Conservation (phyloP, 495 filamentous ascomycete genomes). For the Chaetomidium leptoderma region DNA sequence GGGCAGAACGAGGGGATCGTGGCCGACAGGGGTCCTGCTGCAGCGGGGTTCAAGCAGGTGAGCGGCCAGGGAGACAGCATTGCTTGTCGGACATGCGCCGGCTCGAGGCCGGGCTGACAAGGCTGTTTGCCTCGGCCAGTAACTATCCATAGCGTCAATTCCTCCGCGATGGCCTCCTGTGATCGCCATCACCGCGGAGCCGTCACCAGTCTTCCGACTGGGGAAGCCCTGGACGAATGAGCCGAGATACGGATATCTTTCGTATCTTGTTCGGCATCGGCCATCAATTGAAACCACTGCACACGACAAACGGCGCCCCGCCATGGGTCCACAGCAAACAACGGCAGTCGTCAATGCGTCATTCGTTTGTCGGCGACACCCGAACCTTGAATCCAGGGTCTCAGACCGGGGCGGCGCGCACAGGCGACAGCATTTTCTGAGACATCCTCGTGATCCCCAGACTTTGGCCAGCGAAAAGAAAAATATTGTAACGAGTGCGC, state of each 20-base stretch:
- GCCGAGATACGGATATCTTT: no score
- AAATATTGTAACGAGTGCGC: not conserved
- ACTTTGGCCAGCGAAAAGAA: not conserved
- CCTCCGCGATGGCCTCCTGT: no score
- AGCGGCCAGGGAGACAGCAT: no score
- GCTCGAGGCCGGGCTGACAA: no score
- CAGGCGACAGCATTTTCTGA: not conserved
- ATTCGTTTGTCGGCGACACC: not conserved
- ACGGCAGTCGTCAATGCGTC: slow-evolving; percentile 4
- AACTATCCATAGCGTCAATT: no score
- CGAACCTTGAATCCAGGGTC: not conserved
- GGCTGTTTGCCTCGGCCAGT: not conserved
- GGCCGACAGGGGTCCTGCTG: not conserved
- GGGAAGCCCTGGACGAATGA: no score
- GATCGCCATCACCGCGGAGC: no score
- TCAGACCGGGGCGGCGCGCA: not conserved
- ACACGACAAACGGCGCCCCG: slow-evolving; percentile 4
- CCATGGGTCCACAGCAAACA: not conserved
- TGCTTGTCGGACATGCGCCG: no score
- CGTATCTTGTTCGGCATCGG: no score
- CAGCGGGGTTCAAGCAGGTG: slow-evolving; percentile 9
- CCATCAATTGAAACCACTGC: not conserved
- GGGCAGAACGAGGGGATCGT: slow-evolving; percentile 19
- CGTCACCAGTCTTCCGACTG: no score
- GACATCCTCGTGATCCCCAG: not conserved